phyloP scores from a whole-genome alignment of 148 eudicot species.

The Cornus suecica region DNA sequence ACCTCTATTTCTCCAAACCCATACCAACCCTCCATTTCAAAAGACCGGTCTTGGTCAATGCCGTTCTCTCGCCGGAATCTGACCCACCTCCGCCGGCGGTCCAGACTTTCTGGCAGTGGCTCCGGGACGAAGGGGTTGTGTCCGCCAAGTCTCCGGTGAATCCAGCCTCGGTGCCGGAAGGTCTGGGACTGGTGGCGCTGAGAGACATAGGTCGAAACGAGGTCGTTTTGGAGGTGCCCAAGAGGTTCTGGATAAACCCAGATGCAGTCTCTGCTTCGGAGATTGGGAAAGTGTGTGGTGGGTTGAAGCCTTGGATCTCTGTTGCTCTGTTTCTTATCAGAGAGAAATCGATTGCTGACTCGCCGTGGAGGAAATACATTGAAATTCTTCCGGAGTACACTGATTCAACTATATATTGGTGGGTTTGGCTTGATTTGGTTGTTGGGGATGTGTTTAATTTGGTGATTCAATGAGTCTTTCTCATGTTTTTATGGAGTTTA shows the following conservation, averaged over 20 bases:
- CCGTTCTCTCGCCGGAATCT: constrained; percentile 34
- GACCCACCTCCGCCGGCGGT: constrained; percentile 33
- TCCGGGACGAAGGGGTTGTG: constrained; percentile 54
- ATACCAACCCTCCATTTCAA: constrained; percentile 14
- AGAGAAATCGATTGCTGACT: constrained; percentile 50
- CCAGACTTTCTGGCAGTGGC: constrained; percentile 90
- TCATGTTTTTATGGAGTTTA: background rate
- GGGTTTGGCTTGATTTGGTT: constrained; percentile 33
- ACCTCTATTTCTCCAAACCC: constrained; percentile 10
- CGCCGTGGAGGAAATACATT: constrained; percentile 62
- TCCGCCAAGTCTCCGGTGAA: constrained; percentile 60
- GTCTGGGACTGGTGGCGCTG: constrained; percentile 74
- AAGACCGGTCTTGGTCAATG: constrained; percentile 20
- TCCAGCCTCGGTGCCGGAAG: constrained; percentile 68
- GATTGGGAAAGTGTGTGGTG: constrained; percentile 66
- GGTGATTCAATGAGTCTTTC: background rate
- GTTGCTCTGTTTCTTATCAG: constrained; percentile 82
- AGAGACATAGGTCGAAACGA: constrained; percentile 67
- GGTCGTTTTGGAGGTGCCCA: constrained; percentile 93
- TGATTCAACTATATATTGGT: constrained; percentile 91
- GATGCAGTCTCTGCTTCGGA: constrained; percentile 69
- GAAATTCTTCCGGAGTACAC: constrained; percentile 70
- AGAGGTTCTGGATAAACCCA: constrained; percentile 77
- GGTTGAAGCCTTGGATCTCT: constrained; percentile 87
- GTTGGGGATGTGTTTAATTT: background rate